phyloP scores from a whole-genome alignment of 441 rosid species.

The Breynia disticha region DNA sequence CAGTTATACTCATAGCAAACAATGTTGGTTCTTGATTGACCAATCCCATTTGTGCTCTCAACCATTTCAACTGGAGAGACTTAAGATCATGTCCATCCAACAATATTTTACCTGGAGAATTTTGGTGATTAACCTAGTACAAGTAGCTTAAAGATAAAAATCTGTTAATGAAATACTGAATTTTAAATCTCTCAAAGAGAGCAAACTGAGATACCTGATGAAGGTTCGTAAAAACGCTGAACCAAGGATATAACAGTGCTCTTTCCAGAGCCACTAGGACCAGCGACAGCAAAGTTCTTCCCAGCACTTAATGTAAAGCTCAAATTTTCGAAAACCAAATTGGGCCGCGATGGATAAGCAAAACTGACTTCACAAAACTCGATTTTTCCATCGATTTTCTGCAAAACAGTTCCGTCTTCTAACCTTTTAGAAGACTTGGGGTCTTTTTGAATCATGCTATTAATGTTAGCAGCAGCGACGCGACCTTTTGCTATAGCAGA shows the following conservation, averaged over 20 bases:
- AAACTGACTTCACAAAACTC: constrained; percentile 53
- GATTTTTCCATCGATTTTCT: constrained; percentile 41
- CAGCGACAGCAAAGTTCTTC: constrained; percentile 59
- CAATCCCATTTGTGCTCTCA: constrained; percentile 77
- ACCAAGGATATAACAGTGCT: constrained; percentile 77
- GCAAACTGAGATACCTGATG: constrained; percentile 34
- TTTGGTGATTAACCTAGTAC: constrained; percentile 3
- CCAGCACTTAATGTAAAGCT: constrained; percentile 52
- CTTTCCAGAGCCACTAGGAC: constrained; percentile 90
- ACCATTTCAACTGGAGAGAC: constrained; percentile 51
- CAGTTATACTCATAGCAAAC: constrained; percentile 58
- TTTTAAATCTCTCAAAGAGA: neutral
- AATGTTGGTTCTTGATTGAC: constrained; percentile 82
- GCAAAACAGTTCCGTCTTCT: constrained; percentile 27
- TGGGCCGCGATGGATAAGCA: constrained; percentile 57
- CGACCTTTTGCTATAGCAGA: constrained; percentile 70
- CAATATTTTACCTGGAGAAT: constrained; percentile 39
- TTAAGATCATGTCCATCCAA: constrained; percentile 59
- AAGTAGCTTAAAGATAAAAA: neutral
- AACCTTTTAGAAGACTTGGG: constrained; percentile 17
- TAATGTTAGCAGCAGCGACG: constrained; percentile 60
- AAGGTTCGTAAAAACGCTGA: constrained; percentile 76
- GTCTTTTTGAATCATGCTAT: constrained; percentile 38
- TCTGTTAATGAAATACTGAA: neutral
- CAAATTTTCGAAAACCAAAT: constrained; percentile 48